phyloP scores from a whole-genome alignment of 805 yeast species.

The Nakazawaea holstii region DNA sequence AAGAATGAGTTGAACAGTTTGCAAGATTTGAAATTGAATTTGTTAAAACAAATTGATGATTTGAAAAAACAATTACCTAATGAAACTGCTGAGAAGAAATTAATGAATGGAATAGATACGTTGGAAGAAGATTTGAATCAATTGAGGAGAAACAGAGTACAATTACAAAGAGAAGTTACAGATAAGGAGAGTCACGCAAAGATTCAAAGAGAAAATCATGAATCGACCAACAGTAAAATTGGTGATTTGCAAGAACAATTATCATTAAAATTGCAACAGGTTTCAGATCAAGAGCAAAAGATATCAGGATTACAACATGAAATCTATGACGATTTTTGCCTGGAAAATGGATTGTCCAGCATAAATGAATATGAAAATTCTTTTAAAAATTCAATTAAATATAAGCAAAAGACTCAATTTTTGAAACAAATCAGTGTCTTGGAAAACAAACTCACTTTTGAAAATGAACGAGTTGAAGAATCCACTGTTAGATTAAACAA shows the following conservation, averaged over 20 bases:
- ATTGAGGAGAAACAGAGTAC: conserved; percentile 22
- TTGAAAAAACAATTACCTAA: conserved; percentile 41
- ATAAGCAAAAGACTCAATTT: conserved; percentile 57
- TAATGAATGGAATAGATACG: conserved; percentile 49
- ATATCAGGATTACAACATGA: conserved; percentile 31
- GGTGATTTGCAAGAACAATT: conserved; percentile 18
- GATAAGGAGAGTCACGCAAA: conserved; percentile 41
- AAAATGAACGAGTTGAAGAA: conserved; percentile 50
- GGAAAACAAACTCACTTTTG: conserved; percentile 60
- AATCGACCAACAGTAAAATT: conserved; percentile 14
- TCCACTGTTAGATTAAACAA: conserved; percentile 40
- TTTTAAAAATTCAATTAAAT: conserved; percentile 43
- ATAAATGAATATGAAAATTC: conserved; percentile 78
- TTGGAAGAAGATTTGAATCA: conserved; percentile 30
- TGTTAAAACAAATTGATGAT: conserved; percentile 40
- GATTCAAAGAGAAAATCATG: conserved; percentile 34
- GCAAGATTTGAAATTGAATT: conserved; percentile 42
- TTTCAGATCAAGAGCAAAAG: conserved; percentile 15
- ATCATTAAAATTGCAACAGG: conserved; percentile 3
- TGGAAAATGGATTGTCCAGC: conserved; percentile 40
- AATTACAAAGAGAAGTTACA: conserved; percentile 21
- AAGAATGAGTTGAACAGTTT: conserved; percentile 58
- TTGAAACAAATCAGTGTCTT: conserved; percentile 57
- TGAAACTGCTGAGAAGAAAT: conserved; percentile 48
- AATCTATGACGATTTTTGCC: conserved; percentile 52